These are phyloP conservation scores for Trichoderma orchidacearum DNA, from an alignment of 495 filamentous ascomycete species.

Conservation along the genomic window DNA sequence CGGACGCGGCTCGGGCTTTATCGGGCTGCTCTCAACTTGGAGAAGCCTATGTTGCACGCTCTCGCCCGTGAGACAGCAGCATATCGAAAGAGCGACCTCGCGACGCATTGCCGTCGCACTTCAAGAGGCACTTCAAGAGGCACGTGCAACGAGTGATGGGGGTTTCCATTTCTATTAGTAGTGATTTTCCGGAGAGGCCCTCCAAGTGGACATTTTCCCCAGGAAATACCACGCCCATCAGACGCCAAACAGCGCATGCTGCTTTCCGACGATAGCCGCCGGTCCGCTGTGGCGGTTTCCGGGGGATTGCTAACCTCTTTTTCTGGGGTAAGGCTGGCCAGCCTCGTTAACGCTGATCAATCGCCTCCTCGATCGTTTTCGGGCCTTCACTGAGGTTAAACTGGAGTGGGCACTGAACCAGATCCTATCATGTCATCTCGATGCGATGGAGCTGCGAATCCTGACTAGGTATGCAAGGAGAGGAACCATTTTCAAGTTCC, in stretches of 20 bases:
- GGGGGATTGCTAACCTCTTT: neutral
- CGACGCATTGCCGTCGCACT: neutral
- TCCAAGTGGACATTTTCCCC: constrained; percentile 1
- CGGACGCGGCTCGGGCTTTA: neutral
- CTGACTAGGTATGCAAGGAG: no score
- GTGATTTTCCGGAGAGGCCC: neutral
- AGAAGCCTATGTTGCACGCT: no score
- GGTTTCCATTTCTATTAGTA: neutral
- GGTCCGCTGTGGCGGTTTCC: neutral
- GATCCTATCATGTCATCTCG: no score
- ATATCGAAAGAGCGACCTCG: neutral
- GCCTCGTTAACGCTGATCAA: neutral
- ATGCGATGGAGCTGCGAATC: no score
- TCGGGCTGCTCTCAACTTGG: no score
- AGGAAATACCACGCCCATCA: neutral
- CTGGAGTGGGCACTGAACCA: no score
- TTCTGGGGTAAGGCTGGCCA: neutral
- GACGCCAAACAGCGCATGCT: neutral
- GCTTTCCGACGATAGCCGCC: neutral
- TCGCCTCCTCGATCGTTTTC: neutral
- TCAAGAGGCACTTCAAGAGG: neutral
- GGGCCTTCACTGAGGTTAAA: no score
- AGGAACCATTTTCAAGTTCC: no score
- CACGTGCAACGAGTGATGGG: neutral
- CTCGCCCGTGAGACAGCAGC: neutral